Evolutionary conservation across 1,284 basidiomycete species (phyloP).

Genomic region (Heterobasidion parviporum): DNA sequence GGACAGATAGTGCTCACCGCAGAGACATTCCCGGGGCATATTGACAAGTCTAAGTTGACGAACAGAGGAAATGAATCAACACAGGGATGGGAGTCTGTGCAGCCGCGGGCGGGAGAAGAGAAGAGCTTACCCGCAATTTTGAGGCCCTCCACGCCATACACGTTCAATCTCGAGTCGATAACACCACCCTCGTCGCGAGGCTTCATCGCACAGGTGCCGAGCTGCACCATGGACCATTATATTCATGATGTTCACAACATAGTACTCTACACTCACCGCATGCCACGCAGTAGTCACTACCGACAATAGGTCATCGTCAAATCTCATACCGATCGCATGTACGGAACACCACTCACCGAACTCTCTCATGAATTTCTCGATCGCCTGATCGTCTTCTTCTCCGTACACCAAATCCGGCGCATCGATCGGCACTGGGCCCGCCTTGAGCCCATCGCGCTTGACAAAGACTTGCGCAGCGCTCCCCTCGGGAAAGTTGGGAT

Average conservation of each 20-base stretch:
- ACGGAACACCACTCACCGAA: slow-evolving; percentile 14
- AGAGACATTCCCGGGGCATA: slow-evolving; percentile 38
- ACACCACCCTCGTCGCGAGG: slow-evolving; percentile 47
- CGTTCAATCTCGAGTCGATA: slow-evolving; percentile 51
- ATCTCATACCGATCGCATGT: background rate
- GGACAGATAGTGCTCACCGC: slow-evolving; percentile 11
- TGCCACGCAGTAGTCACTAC: slow-evolving; percentile 45
- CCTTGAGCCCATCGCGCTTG: slow-evolving; percentile 8
- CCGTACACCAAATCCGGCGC: slow-evolving; percentile 45
- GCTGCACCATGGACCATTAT: no score
- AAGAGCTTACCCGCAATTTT: slow-evolving; percentile 39
- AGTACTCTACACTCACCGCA: slow-evolving; percentile 44
- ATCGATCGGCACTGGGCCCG: slow-evolving; percentile 29
- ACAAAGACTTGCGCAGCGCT: slow-evolving; percentile 33
- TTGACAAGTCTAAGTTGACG: slow-evolving; percentile 31
- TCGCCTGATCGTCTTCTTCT: slow-evolving; percentile 41
- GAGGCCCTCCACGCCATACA: slow-evolving; percentile 51
- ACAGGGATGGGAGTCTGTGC: background rate
- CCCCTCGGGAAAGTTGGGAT: slow-evolving; percentile 41
- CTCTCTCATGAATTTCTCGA: slow-evolving; percentile 33
- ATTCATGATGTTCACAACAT: no score
- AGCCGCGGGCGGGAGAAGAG: background rate
- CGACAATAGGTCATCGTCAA: background rate
- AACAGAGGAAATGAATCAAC: background rate
- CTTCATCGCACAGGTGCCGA: slow-evolving; percentile 68